Base-by-base conservation (phyloP, 495 filamentous ascomycete genomes). In the Xylaria scruposa region DNA sequence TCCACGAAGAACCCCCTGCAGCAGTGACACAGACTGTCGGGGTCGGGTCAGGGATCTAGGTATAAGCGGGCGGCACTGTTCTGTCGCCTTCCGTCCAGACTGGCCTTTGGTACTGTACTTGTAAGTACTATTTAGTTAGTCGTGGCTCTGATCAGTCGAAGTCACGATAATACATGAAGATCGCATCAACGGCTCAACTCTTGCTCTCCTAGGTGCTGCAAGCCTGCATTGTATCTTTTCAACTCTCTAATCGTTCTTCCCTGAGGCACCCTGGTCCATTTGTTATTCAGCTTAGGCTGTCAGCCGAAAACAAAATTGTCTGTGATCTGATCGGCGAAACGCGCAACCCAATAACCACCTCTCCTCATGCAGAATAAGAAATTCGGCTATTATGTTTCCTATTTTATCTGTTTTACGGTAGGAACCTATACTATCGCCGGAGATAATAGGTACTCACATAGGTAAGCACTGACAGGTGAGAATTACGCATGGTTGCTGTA, bases 201-300 rank as follows among this genome's bases (percentile, higher is more conserved):
- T 36, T 59, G 13, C 58, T 60, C 33, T 36, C 5, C 58, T 7
- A 36, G 19, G 19, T 7, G 21, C 19, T 40, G n/a, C 9, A 60
- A 60, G 17, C 24, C 21, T 24, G 40, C 40, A 47, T 65, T 49
- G 42, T 60, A 60, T 60, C n/a, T 36, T n/a, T 60, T 42, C 31
- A 44, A 31, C 65, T 9, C 42, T 49, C 7, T 29, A 21, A 9
- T 24, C 1, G 9, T 51, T 15, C 3, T 44, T 10, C 65, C 56
- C 10, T 56, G 49, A 21, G 38, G 31, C 49, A 26, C 31, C 63
- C 65, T 56, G 12, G 65, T 67, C 49, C 2, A 67, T 56, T 56
- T 26, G 21, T 21, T 56, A n/a, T 67, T 67, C 65, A 67, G 65
- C 65, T 67, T 67, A 56, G n/a, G n/a, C 47, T 40, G 65, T 56